Conservation (phyloP, 2,329 filamentous ascomycete genomes). For the Ophiostoma himal-ulmi region DNA sequence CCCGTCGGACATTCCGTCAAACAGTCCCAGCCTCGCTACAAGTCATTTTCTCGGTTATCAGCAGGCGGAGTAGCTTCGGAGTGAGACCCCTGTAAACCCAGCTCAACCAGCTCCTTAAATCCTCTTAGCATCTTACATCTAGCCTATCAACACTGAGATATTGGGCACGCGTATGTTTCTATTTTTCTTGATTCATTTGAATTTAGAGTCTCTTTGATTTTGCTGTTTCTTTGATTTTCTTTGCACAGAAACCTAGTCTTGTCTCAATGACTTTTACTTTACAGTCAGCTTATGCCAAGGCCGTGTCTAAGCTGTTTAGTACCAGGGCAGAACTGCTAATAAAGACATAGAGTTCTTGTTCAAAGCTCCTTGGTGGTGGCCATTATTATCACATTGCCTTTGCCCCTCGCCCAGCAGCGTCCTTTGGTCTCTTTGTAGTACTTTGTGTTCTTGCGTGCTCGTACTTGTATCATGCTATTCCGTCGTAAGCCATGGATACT, state of each 20-base stretch:
- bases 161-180: not conserved
- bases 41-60: too few relatives aligned
- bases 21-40: too few relatives aligned
- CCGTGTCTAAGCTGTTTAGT: not conserved
- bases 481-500: not conserved
- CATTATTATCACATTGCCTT: too few relatives aligned
- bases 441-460: slow-evolving; percentile 5
- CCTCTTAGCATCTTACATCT: not conserved
- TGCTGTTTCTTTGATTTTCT: not conserved
- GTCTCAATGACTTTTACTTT: too few relatives aligned
- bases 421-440: not conserved
- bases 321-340: too few relatives aligned
- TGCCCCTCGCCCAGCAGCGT: not conserved
- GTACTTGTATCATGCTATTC: not conserved
- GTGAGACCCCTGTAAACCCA: not conserved
- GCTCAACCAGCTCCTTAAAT: not conserved
- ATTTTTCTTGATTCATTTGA: too few relatives aligned
- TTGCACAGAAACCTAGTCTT: not conserved
- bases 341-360: too few relatives aligned
- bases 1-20: not conserved
- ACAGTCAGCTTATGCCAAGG: not conserved
- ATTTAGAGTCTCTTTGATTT: not conserved
- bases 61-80: too few relatives aligned
- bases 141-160: not conserved
- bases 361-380: too few relatives aligned